A percentile compares a stretch with the other conserved stretches of the same genome.
Conservation (phyloP, 2,329 filamentous ascomycete species). For the Aspergillus fumigatus region DNA sequence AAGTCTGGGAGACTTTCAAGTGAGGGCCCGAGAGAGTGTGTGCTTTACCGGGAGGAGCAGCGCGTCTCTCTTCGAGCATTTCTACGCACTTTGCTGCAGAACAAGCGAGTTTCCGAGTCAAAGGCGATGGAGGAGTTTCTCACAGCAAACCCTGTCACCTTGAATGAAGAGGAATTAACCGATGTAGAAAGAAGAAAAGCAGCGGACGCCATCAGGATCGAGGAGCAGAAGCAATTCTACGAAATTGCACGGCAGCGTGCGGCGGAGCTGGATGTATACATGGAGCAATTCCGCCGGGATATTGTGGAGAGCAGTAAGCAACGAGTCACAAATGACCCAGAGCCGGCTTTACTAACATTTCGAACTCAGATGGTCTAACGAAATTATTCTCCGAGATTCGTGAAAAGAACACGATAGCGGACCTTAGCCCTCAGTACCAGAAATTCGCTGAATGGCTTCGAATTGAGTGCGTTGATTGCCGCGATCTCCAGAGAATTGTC, state of each 20-base stretch:
- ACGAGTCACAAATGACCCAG: background rate
- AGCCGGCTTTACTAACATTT: constrained; percentile 28
- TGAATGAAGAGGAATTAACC: constrained; percentile 75
- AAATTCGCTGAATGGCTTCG: constrained; percentile 98
- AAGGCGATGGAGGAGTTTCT: constrained; percentile 83
- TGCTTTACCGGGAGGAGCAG: constrained; percentile 81
- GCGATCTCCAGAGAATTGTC: background rate
- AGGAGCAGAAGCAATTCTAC: constrained; percentile 92
- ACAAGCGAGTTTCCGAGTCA: constrained; percentile 76
- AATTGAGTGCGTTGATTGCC: constrained; percentile 61
- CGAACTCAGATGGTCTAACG: constrained; percentile 67
- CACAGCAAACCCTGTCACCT: constrained; percentile 63
- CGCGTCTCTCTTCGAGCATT: constrained; percentile 88
- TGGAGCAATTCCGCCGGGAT: constrained; percentile 73
- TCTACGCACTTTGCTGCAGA: constrained; percentile 78
- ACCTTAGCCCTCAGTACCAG: constrained; percentile 90
- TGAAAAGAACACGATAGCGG: constrained; percentile 78
- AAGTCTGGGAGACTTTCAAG: constrained; percentile 33
- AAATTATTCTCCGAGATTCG: constrained; percentile 91
- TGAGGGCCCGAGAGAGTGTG: constrained; percentile 46
- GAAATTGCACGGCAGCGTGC: constrained; percentile 89
- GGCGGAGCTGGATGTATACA: constrained; percentile 91
- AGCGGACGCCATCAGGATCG: constrained; percentile 80
- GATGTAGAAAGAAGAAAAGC: constrained; percentile 76
- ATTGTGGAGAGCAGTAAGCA: constrained; percentile 67